phyloP scores from a whole-genome alignment of 2,329 filamentous ascomycete species.

The Clarireedia homoeocarpa region DNA sequence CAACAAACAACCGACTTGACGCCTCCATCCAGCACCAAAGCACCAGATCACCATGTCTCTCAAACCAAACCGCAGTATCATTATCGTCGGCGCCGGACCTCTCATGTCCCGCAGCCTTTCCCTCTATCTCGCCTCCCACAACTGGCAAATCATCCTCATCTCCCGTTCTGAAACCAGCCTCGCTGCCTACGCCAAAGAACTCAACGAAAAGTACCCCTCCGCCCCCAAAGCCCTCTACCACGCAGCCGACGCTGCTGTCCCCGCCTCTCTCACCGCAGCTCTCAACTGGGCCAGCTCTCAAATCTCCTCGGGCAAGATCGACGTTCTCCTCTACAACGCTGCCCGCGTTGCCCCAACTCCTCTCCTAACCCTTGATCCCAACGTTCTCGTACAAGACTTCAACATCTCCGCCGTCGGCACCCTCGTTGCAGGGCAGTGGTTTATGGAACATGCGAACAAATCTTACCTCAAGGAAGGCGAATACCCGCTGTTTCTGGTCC shows the following conservation, averaged over 20 bases:
- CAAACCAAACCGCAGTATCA: background rate
- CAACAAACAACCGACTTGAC: background rate
- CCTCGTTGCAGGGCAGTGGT: constrained; percentile 4
- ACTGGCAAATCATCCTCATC: constrained; percentile 2
- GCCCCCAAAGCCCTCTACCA: background rate
- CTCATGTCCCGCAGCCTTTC: constrained; percentile 7
- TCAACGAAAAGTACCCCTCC: background rate
- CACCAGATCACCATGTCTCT: background rate
- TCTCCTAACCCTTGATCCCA: background rate
- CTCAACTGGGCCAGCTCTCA: background rate
- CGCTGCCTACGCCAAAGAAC: background rate
- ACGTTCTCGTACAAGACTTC: background rate
- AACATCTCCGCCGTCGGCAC: background rate
- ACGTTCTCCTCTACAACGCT: constrained; percentile 3
- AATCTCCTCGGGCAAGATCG: background rate
- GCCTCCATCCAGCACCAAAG: too few species aligned
- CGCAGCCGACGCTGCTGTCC: background rate
- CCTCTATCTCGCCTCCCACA: constrained; percentile 5
- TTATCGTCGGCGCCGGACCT: constrained; percentile 3
- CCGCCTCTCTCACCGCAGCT: background rate
- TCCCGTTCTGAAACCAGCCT: background rate
- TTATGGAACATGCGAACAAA: background rate
- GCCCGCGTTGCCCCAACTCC: background rate
- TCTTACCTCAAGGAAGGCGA: background rate
- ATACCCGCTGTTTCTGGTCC: background rate